Evolutionary conservation across 176 grass and related monocot species (phyloP), one percentile per base, ranked within the genome.

Genomic region (Dactylis glomerata): DNA sequence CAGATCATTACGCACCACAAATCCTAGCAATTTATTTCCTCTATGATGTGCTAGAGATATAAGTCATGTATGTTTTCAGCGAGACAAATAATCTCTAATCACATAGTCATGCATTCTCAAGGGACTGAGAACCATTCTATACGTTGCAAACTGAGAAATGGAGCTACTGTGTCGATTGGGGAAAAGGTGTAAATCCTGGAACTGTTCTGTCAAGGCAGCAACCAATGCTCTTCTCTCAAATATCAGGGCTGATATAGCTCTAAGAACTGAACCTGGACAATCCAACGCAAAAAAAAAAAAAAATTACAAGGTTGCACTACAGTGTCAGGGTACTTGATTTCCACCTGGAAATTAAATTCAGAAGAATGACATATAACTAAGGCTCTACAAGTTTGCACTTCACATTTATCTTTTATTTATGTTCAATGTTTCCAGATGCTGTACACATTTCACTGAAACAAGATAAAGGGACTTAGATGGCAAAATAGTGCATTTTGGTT

Each of bases 341-440:
- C 20, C 78, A 66, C 20, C 63, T 10, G 14, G 22, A 51, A 81
- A 50, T 68, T 5, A 68, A 81, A 68, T 65, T 81, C 23, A 50
- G 13, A 65, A 54, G 22, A 55, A 54, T 11, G 12, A 12, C 33
- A 70, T 23, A 22, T 77, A 28, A 50, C 47, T 77, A 34, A 82
- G 30, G 9, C n/a, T 55, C 82, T 69, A 80, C 20, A 23, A 81
- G 45, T 81, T 52, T 34, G 30, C 49, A 81, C 4, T 80, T 51
- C 46, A 36, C 7, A 45, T 45, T 76, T 40, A 44, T 68, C 17
- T 59, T 78, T 46, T 77, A n/a, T 38, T 59, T 50, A 13, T 73
- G 20, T 22, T 74, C 23, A 33, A 17, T 62, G 13, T 40, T 82
- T 77, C 26, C 20, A 78, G 30, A 81, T 51, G 42, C 7, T 55